Base-by-base conservation (phyloP, 2,329 filamentous ascomycete genomes). In the Aspergillus niger region DNA sequence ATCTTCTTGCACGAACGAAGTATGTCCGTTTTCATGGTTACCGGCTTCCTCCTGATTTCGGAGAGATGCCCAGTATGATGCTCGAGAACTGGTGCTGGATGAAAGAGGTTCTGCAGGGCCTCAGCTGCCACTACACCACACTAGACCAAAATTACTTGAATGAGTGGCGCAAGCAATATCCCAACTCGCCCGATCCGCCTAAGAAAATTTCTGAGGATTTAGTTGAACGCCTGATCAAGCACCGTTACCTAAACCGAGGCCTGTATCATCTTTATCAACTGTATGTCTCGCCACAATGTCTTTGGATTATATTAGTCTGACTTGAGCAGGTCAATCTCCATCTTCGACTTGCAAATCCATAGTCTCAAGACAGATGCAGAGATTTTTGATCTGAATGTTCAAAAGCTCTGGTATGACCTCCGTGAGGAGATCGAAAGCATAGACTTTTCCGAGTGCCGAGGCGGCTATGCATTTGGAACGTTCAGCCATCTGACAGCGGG, bases 351-450 rank as follows among this genome's bases (percentile, higher is more conserved):
- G 8, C 26, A 50, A 20, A 50, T 50, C 26, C 47, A 50, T 11
- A 50, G 26, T n/a, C 24, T 30, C 2, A 28, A n/a, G 15, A 50
- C n/a, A 0, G 47, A 20, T 74, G 92, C 92, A 70, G 91, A 90
- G 41, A 89, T 91, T 62, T 94, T 91, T 68, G 91, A 95, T 74
- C 94, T 95, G 91, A 86, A 86, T 0, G 83, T 94, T 2, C 91
- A 95, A 76, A 85, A 87, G 28, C 88, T 89, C 7, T 80, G 82
- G 65, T 84, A 83, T n/a, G 89, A 91, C 65, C 85, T 55, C 24
- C 50, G 85, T 10, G 89, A 86, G n/a, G 79, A 89, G 15, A 83
- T 91, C 78, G 77, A 57, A 22, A 15, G 81, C 22, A 75, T 93
- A 62, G 83, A 92, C 59, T 81, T 88, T 30, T 86, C 86, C 17